Conservation (phyloP, 306 rosid species). For the Astragalus glycyphyllos region DNA sequence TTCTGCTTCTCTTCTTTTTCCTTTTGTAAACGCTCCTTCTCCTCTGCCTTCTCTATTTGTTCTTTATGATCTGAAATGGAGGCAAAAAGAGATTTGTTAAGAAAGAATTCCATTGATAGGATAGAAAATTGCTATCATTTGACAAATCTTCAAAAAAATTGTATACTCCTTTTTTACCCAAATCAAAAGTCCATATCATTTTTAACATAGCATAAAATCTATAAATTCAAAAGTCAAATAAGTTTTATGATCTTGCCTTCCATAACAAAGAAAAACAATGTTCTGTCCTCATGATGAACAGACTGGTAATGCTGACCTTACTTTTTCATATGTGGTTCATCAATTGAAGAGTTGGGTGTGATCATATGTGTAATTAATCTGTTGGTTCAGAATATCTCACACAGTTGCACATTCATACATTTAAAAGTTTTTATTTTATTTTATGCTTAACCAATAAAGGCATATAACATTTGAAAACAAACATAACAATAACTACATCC, state of each 20-base stretch:
- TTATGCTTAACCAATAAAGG: constrained; percentile 16
- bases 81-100: constrained; percentile 33
- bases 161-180: background rate
- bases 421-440: background rate
- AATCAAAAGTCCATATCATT: constrained; percentile 9
- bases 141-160: background rate
- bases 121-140: constrained; percentile 23
- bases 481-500: constrained; percentile 17
- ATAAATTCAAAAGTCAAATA: constrained; percentile 14
- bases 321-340: constrained; percentile 3
- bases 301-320: constrained; percentile 15
- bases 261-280: background rate
- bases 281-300: constrained; percentile 28
- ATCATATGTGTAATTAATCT: constrained; percentile 27
- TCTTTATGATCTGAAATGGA: constrained; percentile 81
- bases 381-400: constrained; percentile 31
- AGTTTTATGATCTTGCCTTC: constrained; percentile 24
- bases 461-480: constrained; percentile 21
- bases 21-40: constrained; percentile 76
- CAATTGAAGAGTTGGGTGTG: background rate
- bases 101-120: constrained; percentile 24
- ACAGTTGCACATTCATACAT: constrained; percentile 19
- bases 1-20: constrained; percentile 69
- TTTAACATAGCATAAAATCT: constrained; percentile 1
- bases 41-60: constrained; percentile 92